A percentile compares a stretch with the other conserved stretches of the same genome.
phyloP scores from a whole-genome alignment of 2,329 filamentous ascomycete genomes.

The Lachnellula cervina region DNA sequence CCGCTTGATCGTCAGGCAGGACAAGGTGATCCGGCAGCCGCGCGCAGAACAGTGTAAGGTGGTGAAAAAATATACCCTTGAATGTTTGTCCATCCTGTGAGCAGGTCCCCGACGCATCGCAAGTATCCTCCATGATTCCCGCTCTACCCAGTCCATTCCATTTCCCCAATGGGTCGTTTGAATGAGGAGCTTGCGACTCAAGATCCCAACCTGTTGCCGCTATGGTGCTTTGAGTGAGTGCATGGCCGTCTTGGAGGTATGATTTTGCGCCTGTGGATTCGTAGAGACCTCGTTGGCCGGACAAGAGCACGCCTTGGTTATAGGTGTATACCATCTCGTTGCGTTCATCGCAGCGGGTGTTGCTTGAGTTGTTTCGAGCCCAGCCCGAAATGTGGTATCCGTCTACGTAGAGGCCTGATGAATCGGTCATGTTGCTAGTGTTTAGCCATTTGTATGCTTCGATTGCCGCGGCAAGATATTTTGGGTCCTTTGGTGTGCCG shows the following conservation, averaged over 20 bases:
- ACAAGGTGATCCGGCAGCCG: constrained; percentile 43
- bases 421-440: constrained; percentile 74
- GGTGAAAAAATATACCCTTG: constrained; percentile 94
- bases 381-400: constrained; percentile 79
- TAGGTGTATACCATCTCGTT: constrained; percentile 93
- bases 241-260: constrained; percentile 75
- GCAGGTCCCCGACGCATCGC: constrained; percentile 69
- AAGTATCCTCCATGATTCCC: constrained; percentile 79
- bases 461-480: constrained; percentile 68
- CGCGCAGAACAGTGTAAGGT: constrained; percentile 73
- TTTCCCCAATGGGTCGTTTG: constrained; percentile 15
- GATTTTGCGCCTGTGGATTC: constrained; percentile 65
- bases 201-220: constrained; percentile 71
- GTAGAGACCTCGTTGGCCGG: constrained; percentile 76
- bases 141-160: constrained; percentile 75
- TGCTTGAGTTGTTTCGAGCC: constrained; percentile 49
- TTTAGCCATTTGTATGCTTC: constrained; percentile 78
- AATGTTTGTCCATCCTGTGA: constrained; percentile 85
- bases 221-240: constrained; percentile 69
- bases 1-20: constrained; percentile 23
- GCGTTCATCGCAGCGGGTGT: constrained; percentile 70
- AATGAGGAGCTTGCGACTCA: not conserved
- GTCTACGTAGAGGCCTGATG: constrained; percentile 71
- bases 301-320: constrained; percentile 88
- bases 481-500: constrained; percentile 44